Evolutionary conservation across 805 yeast genomes (phyloP).

Genomic region (Candida nemodendra): DNA sequence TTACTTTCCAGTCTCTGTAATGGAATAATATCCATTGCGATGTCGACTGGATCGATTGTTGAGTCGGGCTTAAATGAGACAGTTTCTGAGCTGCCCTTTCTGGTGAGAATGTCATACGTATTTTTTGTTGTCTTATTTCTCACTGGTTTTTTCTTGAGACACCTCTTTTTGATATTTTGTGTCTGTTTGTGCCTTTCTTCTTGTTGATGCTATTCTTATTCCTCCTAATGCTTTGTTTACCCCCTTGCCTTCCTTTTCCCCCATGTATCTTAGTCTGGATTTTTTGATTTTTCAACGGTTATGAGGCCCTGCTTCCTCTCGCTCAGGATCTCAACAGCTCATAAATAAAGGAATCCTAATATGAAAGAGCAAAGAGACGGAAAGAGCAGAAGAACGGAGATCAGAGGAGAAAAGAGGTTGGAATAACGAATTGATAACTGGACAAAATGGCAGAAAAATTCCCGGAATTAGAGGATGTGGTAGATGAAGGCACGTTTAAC

Average conservation of each 20-base stretch:
- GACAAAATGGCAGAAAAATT: slow-evolving; percentile 66
- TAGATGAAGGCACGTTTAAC: slow-evolving; percentile 34
- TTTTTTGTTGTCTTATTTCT: not conserved
- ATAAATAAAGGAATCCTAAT: not conserved
- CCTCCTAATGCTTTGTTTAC: no score
- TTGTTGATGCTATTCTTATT: no score
- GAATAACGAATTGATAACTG: not conserved
- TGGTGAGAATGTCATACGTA: slow-evolving; percentile 48
- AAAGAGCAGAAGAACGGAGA: not conserved
- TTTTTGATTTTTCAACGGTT: not conserved
- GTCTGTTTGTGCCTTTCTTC: no score
- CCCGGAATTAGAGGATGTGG: slow-evolving; percentile 61
- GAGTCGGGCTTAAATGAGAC: slow-evolving; percentile 53
- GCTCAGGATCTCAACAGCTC: slow-evolving; percentile 10
- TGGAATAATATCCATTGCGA: slow-evolving; percentile 73
- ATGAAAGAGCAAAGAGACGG: not conserved
- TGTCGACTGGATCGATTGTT: slow-evolving; percentile 69
- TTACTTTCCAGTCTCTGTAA: slow-evolving; percentile 51
- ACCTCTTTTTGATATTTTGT: not conserved
- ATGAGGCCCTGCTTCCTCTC: slow-evolving; percentile 4
- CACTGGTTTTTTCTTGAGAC: not conserved
- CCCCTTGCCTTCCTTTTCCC: no score
- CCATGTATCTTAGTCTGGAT: no score
- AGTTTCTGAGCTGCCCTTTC: slow-evolving; percentile 50
- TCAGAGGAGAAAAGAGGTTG: slow-evolving; percentile 3